Percentiles rank a stretch among this genome's conserved stretches.
phyloP scores from a whole-genome alignment of 176 grass and related monocot genomes.

The Lolium multiflorum region DNA sequence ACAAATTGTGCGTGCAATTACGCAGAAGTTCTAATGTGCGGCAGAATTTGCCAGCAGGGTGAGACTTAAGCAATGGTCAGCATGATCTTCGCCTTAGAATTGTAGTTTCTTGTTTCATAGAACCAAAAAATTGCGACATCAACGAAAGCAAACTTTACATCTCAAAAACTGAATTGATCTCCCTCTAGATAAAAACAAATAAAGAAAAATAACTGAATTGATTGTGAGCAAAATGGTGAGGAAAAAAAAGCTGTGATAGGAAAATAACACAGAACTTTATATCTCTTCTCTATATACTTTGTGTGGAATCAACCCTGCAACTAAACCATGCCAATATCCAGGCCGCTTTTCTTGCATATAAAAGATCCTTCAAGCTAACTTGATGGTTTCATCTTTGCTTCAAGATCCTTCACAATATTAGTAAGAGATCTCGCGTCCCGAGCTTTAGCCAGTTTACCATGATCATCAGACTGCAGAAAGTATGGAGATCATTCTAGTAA shows the following conservation, averaged over 20 bases:
- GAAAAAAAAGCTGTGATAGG: background rate
- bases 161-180: background rate
- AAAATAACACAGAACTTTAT: background rate
- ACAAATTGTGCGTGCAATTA: too few species aligned
- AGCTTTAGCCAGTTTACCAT: conserved; percentile 57
- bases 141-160: conserved; percentile 4
- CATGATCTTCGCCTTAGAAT: too few species aligned
- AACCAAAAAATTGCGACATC: conserved; percentile 7
- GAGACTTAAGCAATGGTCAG: too few species aligned
- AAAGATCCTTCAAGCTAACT: conserved; percentile 16
- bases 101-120: background rate
- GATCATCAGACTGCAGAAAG: conserved; percentile 52
- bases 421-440: conserved; percentile 78
- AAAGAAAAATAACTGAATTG: background rate
- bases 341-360: background rate
- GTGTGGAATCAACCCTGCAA: conserved; percentile 7
- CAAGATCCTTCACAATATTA: conserved; percentile 69
- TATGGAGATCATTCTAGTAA: conserved; percentile 13
- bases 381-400: conserved; percentile 54
- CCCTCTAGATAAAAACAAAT: background rate
- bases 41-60: too few species aligned
- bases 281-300: conserved; percentile 29
- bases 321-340: conserved; percentile 32
- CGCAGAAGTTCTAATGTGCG: too few species aligned
- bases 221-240: background rate